Evolutionary conservation across 2,329 filamentous ascomycete species (phyloP), one percentile per base, ranked within the genome.

Genomic region (Nigrospora osmanthi): DNA sequence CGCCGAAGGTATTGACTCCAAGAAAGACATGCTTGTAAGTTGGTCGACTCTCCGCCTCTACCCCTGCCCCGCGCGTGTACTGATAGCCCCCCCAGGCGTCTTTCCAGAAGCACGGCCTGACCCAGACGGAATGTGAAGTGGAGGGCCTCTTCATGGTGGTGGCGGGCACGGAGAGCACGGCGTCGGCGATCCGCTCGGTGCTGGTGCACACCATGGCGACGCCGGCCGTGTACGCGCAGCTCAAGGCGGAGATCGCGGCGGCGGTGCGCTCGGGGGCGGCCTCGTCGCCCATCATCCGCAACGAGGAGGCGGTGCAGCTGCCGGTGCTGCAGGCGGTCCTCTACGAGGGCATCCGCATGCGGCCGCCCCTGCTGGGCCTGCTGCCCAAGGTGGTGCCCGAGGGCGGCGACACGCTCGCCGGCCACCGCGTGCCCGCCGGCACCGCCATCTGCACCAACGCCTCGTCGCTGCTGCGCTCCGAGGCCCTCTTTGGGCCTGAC

Each of bases 161-260:
- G 2, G 72, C 73, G 4, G 75, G 75, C 4, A 70, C 70, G 3
- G 75, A 78, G 48, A 75, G 70, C 13, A 74, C 73, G 0, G 69
- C 74, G 0, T 71, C 68, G 1, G 65, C 68, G 2, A 61, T 78
- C 6, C 68, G 74, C 2, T 59, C 66, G 31, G 72, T 67, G 10
- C 46, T 77, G 43, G 62, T 75, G 15, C 66, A 69, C 54, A 54
- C 76, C 48, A 62, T 69, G 28, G 68, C 66, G 9, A 67, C 65
- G 31, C 72, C 71, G 0, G 59, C 60, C 1, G 62, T 71, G 0
- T 67, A 70, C 43, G 42, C 50, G 3, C 65, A 63, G 16, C 56
- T 78, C 1, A 64, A 68, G n/a, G 54, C 53, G 0, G 73, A 77
- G 53, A 66, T 73, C 42, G 61, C 69, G 34, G 51, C 47, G 11